Base-by-base conservation (phyloP, 2,329 filamentous ascomycete genomes). In the Chalara sp. region DNA sequence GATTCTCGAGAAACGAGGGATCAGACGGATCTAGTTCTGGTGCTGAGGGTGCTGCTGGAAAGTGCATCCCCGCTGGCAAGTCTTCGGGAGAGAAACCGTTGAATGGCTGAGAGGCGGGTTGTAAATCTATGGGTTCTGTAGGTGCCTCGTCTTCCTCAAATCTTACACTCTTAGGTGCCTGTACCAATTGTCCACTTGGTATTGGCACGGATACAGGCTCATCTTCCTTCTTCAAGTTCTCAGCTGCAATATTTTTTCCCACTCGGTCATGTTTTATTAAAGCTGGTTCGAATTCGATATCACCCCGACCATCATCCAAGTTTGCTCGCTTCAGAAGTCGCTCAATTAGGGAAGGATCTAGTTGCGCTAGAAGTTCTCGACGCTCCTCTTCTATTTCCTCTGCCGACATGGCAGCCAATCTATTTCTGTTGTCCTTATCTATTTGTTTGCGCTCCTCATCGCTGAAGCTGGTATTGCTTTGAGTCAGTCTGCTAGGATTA, bases 11-110 rank as follows among this genome's bases (percentile, higher is more conserved):
- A 71, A 97, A 97, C 63, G 89, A 76, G 0, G 88, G 85, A 53
- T 91, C 88, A 37, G 81, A 75, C 0, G 91, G 90, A 66, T 97
- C 89, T 56, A 97, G 84, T 53, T 89, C 84, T 8, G 87, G 86
- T 2, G 76, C 67, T 28, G 75, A 59, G 67, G 75, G 35, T 60
- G 70, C 56, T 58, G 71, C 57, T 51, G 73, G 63, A 67, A 56
- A 72, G 65, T 55, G 75, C 65, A 65, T 30, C 10, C 10, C 53
- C 5, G 55, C 43, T n/a, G 57, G 41, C 63, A 65, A 7, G 68
- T 71, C n/a, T 67, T 68, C 7, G 83, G 84, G 67, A 84, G 89
- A 69, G 88, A 86, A 11, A 74, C 54, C 61, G n/a, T 53, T 64
- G 53, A 63, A 57, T 32, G 11, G 30, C 11, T 47, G 33, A 28